A percentile compares a stretch with the other conserved stretches of the same genome.
Evolutionary conservation across 306 rosid genomes (phyloP).

Genomic region (Sphenostylis stenocarpa): DNA sequence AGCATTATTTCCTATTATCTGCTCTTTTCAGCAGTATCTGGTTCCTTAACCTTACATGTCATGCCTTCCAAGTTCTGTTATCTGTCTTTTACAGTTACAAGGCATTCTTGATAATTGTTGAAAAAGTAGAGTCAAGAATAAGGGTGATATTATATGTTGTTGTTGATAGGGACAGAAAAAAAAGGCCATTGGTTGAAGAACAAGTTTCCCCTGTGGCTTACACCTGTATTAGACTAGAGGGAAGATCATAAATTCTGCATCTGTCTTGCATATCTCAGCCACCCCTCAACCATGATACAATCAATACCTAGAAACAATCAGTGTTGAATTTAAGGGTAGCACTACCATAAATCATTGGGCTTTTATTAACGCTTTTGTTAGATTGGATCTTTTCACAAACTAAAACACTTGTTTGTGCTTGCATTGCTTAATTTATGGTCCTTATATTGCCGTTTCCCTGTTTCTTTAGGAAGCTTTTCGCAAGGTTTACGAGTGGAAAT

Average conservation of each 20-base stretch:
- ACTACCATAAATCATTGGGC: conserved; percentile 6
- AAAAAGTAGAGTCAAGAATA: neutral
- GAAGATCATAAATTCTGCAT: neutral
- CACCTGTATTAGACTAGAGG: conserved; percentile 19
- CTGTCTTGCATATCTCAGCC: neutral
- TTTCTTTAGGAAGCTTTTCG: conserved; percentile 82
- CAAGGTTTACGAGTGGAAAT: conserved; percentile 94
- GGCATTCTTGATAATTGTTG: neutral
- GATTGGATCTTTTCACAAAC: conserved; percentile 17
- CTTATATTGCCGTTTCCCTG: conserved; percentile 27
- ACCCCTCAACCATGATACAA: neutral
- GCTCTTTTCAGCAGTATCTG: neutral
- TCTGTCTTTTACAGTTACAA: neutral
- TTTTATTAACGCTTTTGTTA: neutral
- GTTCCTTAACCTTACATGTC: conserved; percentile 21
- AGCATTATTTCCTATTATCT: conserved; percentile 7
- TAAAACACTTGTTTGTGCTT: conserved; percentile 3
- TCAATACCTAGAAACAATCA: neutral
- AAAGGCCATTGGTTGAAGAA: neutral
- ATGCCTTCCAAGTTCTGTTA: conserved; percentile 13
- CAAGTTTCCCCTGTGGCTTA: neutral
- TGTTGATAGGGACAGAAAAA: neutral
- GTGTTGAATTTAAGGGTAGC: neutral
- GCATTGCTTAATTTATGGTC: neutral
- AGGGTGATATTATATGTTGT: neutral